Evolutionary conservation across 352 stramenopile species (phyloP).

Genomic region (Pythium periplocum): DNA sequence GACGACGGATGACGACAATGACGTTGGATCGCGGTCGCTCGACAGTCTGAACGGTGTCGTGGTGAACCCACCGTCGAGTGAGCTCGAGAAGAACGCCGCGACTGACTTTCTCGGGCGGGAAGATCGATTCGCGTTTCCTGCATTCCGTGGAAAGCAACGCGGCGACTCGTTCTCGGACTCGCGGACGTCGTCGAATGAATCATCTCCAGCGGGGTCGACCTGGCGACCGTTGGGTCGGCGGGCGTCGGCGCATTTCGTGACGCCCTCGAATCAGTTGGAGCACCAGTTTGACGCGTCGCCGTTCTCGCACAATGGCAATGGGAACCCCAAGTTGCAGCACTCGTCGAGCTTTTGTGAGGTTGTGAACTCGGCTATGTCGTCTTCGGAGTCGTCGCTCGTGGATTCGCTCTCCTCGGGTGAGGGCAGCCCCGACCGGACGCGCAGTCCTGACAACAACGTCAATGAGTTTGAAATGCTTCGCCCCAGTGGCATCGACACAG

Average conservation of each 20-base stretch:
- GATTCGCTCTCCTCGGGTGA: slow-evolving; percentile 27
- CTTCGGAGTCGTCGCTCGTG: slow-evolving; percentile 14
- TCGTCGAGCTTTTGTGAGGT: slow-evolving; percentile 21
- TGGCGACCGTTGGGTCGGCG: slow-evolving; percentile 27
- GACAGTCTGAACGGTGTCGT: slow-evolving; percentile 15
- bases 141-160: slow-evolving; percentile 2
- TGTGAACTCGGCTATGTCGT: slow-evolving; percentile 6
- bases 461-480: slow-evolving; percentile 9
- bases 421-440: slow-evolving; percentile 6
- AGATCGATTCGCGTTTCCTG: neutral
- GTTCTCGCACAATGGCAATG: slow-evolving; percentile 7
- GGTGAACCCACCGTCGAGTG: no score
- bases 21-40: slow-evolving; percentile 22
- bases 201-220: slow-evolving; percentile 15
- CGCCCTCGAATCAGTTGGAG: slow-evolving; percentile 25
- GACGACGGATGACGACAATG: slow-evolving; percentile 25
- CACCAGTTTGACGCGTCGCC: slow-evolving; percentile 14
- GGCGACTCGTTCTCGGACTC: slow-evolving; percentile 27
- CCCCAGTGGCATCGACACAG: neutral
- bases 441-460: slow-evolving; percentile 13
- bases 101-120: neutral
- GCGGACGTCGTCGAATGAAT: slow-evolving; percentile 23
- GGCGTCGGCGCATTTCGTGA: slow-evolving; percentile 16
- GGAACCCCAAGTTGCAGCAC: slow-evolving; percentile 13
- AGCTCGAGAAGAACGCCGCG: no score